phyloP scores from a whole-genome alignment of 192 early-diverging fungal genomes.

The Podila epigama region DNA sequence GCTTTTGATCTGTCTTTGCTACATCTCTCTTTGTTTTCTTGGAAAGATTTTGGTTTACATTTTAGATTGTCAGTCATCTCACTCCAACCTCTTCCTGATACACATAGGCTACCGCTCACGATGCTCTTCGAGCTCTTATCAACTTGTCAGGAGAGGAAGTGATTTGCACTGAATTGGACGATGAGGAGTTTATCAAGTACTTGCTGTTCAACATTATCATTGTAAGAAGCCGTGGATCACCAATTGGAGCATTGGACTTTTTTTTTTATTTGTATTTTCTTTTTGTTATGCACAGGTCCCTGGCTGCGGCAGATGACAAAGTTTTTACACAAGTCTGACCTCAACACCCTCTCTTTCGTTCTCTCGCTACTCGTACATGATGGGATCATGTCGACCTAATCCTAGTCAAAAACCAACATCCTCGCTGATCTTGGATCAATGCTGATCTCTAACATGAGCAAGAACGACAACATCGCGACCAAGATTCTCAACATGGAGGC shows the following conservation, averaged over 20 bases:
- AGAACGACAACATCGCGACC: constrained; percentile 63
- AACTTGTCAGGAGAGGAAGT: constrained; percentile 79
- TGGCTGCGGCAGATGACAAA: too few relatives aligned
- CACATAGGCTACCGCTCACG: constrained; percentile 78
- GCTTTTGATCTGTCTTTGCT: neutral
- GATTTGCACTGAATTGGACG: constrained; percentile 69
- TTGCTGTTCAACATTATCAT: constrained; percentile 72
- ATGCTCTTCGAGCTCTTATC: constrained; percentile 81
- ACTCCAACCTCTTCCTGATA: neutral
- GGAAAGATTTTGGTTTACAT: neutral
- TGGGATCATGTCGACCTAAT: too few relatives aligned
- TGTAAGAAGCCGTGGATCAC: constrained; percentile 49
- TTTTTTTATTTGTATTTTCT: neutral
- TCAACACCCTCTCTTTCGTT: too few relatives aligned
- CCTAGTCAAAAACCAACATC: constrained; percentile 50
- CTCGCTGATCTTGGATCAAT: constrained; percentile 87
- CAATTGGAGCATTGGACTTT: neutral
- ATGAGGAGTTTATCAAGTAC: constrained; percentile 74
- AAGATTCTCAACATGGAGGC: constrained; percentile 59
- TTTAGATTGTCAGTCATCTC: neutral
- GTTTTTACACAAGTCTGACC: too few relatives aligned
- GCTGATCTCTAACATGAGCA: constrained; percentile 92
- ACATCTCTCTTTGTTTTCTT: neutral
- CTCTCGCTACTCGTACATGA: too few relatives aligned
- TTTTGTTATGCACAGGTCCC: neutral